Evolutionary conservation across 2,329 filamentous ascomycete species (phyloP), one percentile per base, ranked within the genome.

Genomic region (Nectriaceae sp.): DNA sequence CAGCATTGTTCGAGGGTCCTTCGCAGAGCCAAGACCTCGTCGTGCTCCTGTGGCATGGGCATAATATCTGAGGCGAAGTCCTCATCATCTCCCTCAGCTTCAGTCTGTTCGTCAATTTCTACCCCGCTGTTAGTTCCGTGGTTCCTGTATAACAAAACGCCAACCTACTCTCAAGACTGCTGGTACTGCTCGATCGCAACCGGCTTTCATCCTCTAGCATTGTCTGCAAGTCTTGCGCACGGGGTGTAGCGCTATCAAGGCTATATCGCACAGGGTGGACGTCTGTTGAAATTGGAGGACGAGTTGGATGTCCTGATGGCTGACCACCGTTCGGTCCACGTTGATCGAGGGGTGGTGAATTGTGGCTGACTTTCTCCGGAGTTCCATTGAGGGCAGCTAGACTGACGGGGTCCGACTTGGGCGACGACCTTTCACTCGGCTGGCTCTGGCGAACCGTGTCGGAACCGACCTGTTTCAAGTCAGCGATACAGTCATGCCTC

Each of bases 1-100:
- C 92, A 97, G 69, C 91, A 96, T 72, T 96, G 90, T 53, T 88
- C 83, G 15, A 97, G 76, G 3, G 91, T 90, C 22, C 83, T 83
- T 53, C 83, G 83, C n/a, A 96, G 74, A 6, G 87, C 86, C 21
- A 71, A 74, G 20, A 89, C 75, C 60, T 90, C 86, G 42, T 77
- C 75, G 46, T 83, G 75, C n/a, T 80, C 75, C 47, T 66, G 70
- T 35, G 66, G 68, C 29, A 68, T 64, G 15, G 65, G 69, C 24
- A 71, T 70, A 8, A 70, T 70, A 42, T 71, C 70, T 36, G 78
- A 78, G 4, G 73, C 71, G 16, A 74, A 69, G 24, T 78, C 75
- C 42, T 81, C 81, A 39, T 81, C 74, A 47, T 86, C 77, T 2
- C 69, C 74, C 41, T 82, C 79, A 8, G 67, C 70, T 53, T 80